Percentiles rank a stretch among this genome's conserved stretches.
These are phyloP conservation scores for Botrytis hyacinthi DNA, from an alignment of 2,329 filamentous ascomycete species.

Conservation along the genomic window DNA sequence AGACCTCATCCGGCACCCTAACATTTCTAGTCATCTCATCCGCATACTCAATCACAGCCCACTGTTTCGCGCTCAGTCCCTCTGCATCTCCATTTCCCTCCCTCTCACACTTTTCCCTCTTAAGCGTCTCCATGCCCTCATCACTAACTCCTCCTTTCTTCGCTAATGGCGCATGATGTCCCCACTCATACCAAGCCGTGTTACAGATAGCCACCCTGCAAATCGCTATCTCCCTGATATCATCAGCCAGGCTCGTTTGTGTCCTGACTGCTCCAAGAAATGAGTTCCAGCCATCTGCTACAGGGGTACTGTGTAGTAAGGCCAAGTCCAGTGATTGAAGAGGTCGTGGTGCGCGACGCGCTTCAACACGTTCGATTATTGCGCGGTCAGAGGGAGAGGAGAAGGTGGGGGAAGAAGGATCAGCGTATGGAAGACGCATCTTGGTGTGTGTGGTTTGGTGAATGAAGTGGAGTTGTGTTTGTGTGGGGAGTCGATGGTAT, in stretches of 20 bases:
- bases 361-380: slow-evolving; percentile 62
- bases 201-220: slow-evolving; percentile 79
- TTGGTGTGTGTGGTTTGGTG: slow-evolving; percentile 15
- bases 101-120: slow-evolving; percentile 12
- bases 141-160: slow-evolving; percentile 35
- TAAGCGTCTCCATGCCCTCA: slow-evolving; percentile 33
- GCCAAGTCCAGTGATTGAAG: slow-evolving; percentile 74
- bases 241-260: slow-evolving; percentile 48
- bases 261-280: slow-evolving; percentile 65
- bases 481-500: background rate
- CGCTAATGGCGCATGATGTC: slow-evolving; percentile 66
- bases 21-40: slow-evolving; percentile 82
- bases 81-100: slow-evolving; percentile 31
- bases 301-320: slow-evolving; percentile 69
- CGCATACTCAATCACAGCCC: slow-evolving; percentile 68
- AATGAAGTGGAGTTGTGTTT: background rate
- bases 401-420: slow-evolving; percentile 47
- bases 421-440: slow-evolving; percentile 68
- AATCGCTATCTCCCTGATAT: slow-evolving; percentile 74
- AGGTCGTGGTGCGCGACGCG: slow-evolving; percentile 65
- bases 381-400: slow-evolving; percentile 48
- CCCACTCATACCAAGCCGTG: slow-evolving; percentile 82
- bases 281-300: slow-evolving; percentile 74
- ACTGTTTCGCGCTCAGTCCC: slow-evolving; percentile 57
- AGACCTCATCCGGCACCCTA: slow-evolving; percentile 65